These are phyloP conservation scores for Stachybotrys elegans DNA, from an alignment of 2,329 filamentous ascomycete species.

Conservation along the genomic window DNA sequence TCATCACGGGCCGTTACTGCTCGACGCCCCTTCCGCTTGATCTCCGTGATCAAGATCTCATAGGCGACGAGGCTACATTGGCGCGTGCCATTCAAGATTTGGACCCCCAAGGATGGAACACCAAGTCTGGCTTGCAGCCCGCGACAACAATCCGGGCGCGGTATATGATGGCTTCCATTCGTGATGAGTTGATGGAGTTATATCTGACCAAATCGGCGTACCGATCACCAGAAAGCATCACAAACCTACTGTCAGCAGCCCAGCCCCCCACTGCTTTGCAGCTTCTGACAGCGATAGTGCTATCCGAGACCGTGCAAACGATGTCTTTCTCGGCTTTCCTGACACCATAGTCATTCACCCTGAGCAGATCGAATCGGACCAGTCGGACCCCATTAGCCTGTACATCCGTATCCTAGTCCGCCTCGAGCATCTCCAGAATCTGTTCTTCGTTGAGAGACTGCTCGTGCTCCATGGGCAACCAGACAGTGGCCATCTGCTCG, in stretches of 20 bases:
- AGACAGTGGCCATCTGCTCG: constrained; percentile 33
- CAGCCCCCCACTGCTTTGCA: no score
- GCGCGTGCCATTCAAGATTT: constrained; percentile 12
- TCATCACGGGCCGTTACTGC: constrained; percentile 28
- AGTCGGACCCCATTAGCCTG: no score
- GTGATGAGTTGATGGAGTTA: constrained; percentile 23
- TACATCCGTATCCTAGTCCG: constrained; percentile 41
- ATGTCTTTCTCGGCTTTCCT: no score
- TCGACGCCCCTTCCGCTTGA: constrained; percentile 35
- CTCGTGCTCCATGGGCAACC: constrained; percentile 39
- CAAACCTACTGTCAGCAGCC: no score
- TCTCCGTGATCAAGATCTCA: constrained; percentile 28
- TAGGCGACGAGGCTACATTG: constrained; percentile 17
- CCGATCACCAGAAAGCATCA: no score
- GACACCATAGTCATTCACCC: no score
- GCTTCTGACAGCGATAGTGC: no score
- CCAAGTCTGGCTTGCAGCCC: constrained; percentile 20
- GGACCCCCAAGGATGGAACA: constrained; percentile 33
- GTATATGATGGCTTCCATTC: constrained; percentile 15
- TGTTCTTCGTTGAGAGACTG: constrained; percentile 56
- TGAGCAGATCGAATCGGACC: no score
- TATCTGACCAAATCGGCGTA: constrained; percentile 12
- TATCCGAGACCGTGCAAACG: no score
- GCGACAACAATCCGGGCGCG: constrained; percentile 23
- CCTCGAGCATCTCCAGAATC: constrained; percentile 49